Percentiles rank a stretch among this genome's conserved stretches.
Evolutionary conservation across 1,139 yeast genomes (phyloP).

Genomic region (Taiozyma sp.): DNA sequence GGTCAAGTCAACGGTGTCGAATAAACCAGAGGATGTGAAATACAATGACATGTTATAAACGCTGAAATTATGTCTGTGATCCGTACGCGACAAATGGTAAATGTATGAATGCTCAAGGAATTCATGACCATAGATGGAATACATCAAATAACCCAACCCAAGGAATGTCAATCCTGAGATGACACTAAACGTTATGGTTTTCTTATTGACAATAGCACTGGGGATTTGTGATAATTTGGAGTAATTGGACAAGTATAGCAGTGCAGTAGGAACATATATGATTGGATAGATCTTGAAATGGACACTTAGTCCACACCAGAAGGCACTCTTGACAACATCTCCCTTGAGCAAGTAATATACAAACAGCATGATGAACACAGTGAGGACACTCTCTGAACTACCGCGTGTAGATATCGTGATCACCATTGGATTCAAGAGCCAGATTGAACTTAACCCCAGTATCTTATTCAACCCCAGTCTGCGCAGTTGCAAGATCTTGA

Average conservation of each 20-base stretch:
- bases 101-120: constrained; percentile 75
- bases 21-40: constrained; percentile 43
- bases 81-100: constrained; percentile 78
- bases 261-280: constrained; percentile 43
- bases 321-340: constrained; percentile 45
- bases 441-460: constrained; percentile 47
- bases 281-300: constrained; percentile 92
- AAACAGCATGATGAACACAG: constrained; percentile 65
- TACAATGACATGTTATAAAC: constrained; percentile 77
- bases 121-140: constrained; percentile 60
- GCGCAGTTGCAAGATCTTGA: constrained; percentile 34
- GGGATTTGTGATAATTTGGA: constrained; percentile 5
- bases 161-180: constrained; percentile 39
- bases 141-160: constrained; percentile 53
- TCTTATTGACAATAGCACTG: constrained; percentile 9
- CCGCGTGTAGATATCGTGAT: constrained; percentile 91
- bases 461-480: constrained; percentile 25
- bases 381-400: constrained; percentile 83
- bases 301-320: constrained; percentile 68
- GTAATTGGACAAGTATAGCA: constrained; percentile 13
- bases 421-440: constrained; percentile 96
- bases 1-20: constrained; percentile 19
- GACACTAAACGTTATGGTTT: constrained; percentile 41
- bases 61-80: constrained; percentile 93
- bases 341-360: constrained; percentile 39